phyloP scores from a whole-genome alignment of 2,329 filamentous ascomycete genomes.

The Ophiostoma fasciatum region DNA sequence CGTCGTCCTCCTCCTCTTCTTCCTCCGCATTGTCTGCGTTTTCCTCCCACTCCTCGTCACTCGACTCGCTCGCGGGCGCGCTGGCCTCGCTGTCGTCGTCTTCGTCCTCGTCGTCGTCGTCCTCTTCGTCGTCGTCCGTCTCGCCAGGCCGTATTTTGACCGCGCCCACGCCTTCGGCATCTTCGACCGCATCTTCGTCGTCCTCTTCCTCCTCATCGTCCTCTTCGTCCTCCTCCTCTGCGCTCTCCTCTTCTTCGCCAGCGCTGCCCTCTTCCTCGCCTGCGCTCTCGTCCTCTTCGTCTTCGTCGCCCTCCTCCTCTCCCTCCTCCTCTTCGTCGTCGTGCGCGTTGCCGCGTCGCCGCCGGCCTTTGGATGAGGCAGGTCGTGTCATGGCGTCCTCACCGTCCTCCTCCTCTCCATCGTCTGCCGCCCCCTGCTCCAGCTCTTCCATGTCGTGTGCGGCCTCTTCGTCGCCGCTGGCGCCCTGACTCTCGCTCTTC shows the following conservation, averaged over 20 bases:
- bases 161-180: slow-evolving; percentile 40
- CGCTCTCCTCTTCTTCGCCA: slow-evolving; percentile 15
- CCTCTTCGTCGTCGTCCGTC: slow-evolving; percentile 29
- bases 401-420: slow-evolving; percentile 23
- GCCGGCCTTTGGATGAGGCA: slow-evolving; percentile 10
- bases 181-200: slow-evolving; percentile 25
- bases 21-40: slow-evolving; percentile 35
- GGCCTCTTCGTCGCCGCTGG: background rate
- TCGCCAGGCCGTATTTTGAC: slow-evolving; percentile 41
- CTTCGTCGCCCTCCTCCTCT: slow-evolving; percentile 20
- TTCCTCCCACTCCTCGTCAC: slow-evolving; percentile 44
- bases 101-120: slow-evolving; percentile 27
- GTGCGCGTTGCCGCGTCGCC: slow-evolving; percentile 13
- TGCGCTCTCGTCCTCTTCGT: slow-evolving; percentile 14
- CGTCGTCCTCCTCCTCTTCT: slow-evolving; percentile 32
- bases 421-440: slow-evolving; percentile 24
- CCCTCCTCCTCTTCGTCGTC: slow-evolving; percentile 17
- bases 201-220: slow-evolving; percentile 13
- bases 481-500: slow-evolving; percentile 14
- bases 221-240: slow-evolving; percentile 20
- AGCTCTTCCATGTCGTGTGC: too few relatives aligned
- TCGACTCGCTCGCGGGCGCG: slow-evolving; percentile 27
- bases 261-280: slow-evolving; percentile 16
- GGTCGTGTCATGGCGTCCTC: slow-evolving; percentile 19
- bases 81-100: slow-evolving; percentile 25